phyloP scores from a whole-genome alignment of 2,329 filamentous ascomycete species.

The Aspergillus sp. region DNA sequence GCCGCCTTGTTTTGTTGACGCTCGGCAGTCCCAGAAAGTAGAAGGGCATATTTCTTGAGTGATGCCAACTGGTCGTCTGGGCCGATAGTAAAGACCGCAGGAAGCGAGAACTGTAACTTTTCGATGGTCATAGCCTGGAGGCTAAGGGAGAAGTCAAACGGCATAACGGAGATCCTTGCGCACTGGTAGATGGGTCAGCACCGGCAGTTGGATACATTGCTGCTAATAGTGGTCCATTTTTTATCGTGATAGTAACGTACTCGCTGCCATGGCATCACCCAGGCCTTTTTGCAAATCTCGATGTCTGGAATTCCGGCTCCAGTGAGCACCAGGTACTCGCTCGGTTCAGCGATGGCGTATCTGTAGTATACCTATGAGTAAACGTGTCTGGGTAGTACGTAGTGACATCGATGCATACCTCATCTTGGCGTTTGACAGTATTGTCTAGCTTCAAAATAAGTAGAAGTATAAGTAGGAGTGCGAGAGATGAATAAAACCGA shows the following conservation, averaged over 20 bases:
- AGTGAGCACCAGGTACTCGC: slow-evolving; percentile 85
- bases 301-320: slow-evolving; percentile 74
- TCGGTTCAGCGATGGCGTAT: slow-evolving; percentile 70
- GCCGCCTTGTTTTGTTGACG: slow-evolving; percentile 30
- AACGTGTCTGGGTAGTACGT: background rate
- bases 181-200: slow-evolving; percentile 21
- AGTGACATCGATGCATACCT: background rate
- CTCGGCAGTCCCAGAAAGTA: slow-evolving; percentile 66
- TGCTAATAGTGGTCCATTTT: background rate
- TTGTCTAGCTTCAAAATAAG: background rate
- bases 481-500: background rate
- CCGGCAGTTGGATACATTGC: background rate
- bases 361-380: slow-evolving; percentile 39
- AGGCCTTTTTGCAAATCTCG: slow-evolving; percentile 74
- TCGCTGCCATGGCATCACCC: slow-evolving; percentile 70
- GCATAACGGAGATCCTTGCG: slow-evolving; percentile 41
- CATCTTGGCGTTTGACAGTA: slow-evolving; percentile 3
- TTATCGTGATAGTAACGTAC: slow-evolving; percentile 21
- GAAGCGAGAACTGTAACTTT: slow-evolving; percentile 78
- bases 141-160: slow-evolving; percentile 76
- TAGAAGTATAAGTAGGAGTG: background rate
- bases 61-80: slow-evolving; percentile 70
- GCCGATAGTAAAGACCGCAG: slow-evolving; percentile 83
- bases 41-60: slow-evolving; percentile 78
- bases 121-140: slow-evolving; percentile 87